phyloP scores from a whole-genome alignment of 148 eudicot species.

The Camellia sinensis region DNA sequence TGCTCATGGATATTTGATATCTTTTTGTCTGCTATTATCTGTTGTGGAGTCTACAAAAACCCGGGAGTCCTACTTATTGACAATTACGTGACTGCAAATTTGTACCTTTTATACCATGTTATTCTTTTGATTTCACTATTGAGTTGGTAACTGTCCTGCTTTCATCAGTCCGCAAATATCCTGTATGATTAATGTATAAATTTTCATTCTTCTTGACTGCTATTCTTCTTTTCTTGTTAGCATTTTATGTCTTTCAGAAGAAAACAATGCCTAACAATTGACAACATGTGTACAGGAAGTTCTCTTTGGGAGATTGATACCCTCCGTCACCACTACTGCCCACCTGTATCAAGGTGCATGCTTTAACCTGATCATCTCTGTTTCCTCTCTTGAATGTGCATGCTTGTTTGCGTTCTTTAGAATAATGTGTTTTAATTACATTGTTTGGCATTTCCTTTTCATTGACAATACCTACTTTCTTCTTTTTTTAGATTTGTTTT shows the following conservation, averaged over 20 bases:
- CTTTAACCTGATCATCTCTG: neutral
- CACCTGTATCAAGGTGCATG: conserved; percentile 82
- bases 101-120: too few species aligned
- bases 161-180: too few species aligned
- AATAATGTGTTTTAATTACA: neutral
- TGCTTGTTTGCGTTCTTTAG: neutral
- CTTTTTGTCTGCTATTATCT: neutral
- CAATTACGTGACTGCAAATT: too few species aligned
- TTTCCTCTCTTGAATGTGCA: neutral
- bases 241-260: neutral
- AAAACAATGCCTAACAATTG: neutral
- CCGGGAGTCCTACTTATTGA: too few species aligned
- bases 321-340: conserved; percentile 86
- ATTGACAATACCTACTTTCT: neutral
- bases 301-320: conserved; percentile 95
- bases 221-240: neutral
- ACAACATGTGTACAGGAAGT: conserved; percentile 57
- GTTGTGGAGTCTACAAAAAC: too few species aligned
- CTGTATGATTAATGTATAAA: too few species aligned
- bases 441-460: neutral
- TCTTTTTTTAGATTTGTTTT: conserved; percentile 55
- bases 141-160: too few species aligned
- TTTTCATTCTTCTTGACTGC: neutral
- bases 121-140: too few species aligned
- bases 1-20: neutral